Conservation (phyloP, 495 filamentous ascomycete species). For the Aspergillus mulundensis region DNA sequence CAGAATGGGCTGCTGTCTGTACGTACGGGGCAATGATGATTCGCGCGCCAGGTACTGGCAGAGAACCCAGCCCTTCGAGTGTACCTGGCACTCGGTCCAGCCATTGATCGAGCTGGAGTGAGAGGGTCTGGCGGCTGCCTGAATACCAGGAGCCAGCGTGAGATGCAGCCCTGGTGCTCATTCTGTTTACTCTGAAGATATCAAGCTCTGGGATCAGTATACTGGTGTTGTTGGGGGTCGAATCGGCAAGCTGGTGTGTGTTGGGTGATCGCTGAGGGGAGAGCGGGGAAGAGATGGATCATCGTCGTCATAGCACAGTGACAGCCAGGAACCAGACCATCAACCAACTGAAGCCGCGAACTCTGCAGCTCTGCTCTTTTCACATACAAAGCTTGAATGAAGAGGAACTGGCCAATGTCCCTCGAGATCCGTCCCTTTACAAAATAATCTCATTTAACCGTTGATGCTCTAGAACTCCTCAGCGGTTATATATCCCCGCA, state of each 20-base stretch:
- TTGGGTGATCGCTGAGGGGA: conserved; percentile 5
- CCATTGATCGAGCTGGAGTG: conserved; percentile 71
- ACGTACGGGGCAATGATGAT: conserved; percentile 95
- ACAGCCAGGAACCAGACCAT: background rate
- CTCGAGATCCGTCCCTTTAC: too few relatives aligned
- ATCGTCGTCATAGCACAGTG: background rate
- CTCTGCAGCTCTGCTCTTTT: background rate
- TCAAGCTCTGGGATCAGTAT: background rate
- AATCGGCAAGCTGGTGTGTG: conserved; percentile 1
- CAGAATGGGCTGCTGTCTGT: background rate
- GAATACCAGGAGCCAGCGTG: conserved; percentile 89
- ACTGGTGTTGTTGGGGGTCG: background rate
- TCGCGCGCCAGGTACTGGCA: conserved; percentile 75
- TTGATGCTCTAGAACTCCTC: background rate
- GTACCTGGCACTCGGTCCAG: conserved; percentile 65
- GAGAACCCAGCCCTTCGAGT: conserved; percentile 50
- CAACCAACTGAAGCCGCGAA: background rate
- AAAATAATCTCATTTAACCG: background rate
- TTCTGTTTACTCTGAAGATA: background rate
- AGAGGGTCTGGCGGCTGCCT: conserved; percentile 52
- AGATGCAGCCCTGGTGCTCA: conserved; percentile 56
- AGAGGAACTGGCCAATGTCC: too few relatives aligned
- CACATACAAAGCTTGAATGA: background rate
- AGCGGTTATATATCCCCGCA: conserved; percentile 1
- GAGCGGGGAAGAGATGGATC: conserved; percentile 24